Base-by-base conservation (phyloP, 805 yeast species). In the Yarrowia osloensis region DNA sequence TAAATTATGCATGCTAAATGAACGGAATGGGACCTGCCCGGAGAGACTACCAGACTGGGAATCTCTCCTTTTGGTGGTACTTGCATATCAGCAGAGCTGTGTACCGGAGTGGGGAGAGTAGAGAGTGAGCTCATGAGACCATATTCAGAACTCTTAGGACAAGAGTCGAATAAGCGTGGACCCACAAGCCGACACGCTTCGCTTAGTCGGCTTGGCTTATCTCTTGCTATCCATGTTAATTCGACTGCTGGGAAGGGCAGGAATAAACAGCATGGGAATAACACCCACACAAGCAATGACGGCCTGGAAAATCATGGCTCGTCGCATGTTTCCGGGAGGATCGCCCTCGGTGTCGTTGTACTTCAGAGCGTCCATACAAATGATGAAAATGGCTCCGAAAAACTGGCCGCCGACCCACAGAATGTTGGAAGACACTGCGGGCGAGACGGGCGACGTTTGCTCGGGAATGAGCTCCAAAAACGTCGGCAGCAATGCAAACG, bases 321-420 rank as follows among this genome's bases (percentile, higher is more conserved):
- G 70, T 24, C 69, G 69, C 77, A 75, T 75, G 61, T 75, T 75
- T 17, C 70, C 75, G 1, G 77, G 76, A 7, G 77, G 77, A 44
- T 69, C 67, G 29, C 77, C 77, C 46, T 69, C 37, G 57, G 69
- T 66, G 5, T 69, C 68, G 17, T 68, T 59, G 63, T 72, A 71
- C 55, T 74, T 73, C 66, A 75, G 66, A 4, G 76, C 76, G 54
- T 74, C 69, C 77, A 76, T 75, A 46, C 70, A 59, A 29, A 75
- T 74, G 63, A 76, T 74, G 65, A 75, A 75, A 11, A 75, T 69
- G 13, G 75, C 78, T 37, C 78, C 78, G 24, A 75, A 67, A 15
- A 73, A 40, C 67, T 75, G 74, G 26, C 78, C 78, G 4, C 74
- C 74, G 28, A 71, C 70, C 78, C 78, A 75, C 40, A 75, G 69